These are phyloP conservation scores for Phytophthora ohioensis DNA, from an alignment of 352 stramenopile species.

Conservation along the genomic window DNA sequence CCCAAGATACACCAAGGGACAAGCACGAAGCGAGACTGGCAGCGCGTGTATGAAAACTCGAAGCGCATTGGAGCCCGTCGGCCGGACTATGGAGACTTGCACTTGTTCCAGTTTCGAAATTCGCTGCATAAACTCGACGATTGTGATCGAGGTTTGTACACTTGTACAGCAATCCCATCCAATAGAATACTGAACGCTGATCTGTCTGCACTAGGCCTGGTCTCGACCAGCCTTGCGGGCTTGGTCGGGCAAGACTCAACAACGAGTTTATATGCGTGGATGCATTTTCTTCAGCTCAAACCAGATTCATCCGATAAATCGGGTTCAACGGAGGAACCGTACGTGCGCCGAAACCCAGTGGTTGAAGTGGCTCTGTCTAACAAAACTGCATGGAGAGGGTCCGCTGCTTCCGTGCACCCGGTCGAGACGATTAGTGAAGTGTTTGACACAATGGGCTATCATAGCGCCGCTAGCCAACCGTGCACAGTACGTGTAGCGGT, in stretches of 20 bases:
- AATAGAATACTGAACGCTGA: neutral
- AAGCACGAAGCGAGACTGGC: conserved; percentile 15
- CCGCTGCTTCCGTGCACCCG: neutral
- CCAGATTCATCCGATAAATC: conserved; percentile 23
- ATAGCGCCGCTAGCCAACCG: too few species aligned
- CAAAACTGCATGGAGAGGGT: neutral
- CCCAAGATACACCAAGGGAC: conserved; percentile 24
- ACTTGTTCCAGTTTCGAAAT: conserved; percentile 32
- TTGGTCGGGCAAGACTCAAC: conserved; percentile 30
- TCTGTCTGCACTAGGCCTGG: conserved; percentile 10
- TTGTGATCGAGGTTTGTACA: conserved; percentile 7
- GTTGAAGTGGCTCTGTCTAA: conserved; percentile 8
- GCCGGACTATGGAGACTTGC: conserved; percentile 2
- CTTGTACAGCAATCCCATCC: conserved; percentile 4
- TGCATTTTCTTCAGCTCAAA: conserved; percentile 23
- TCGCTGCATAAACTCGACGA: conserved; percentile 29
- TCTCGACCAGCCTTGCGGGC: conserved; percentile 24
- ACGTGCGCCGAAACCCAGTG: conserved; percentile 19
- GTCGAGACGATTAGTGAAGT: conserved; percentile 14
- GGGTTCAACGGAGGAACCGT: conserved; percentile 6
- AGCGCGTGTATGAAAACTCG: conserved; percentile 27
- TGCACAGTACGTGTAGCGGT: too few species aligned
- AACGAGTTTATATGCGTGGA: neutral
- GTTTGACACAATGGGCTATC: too few species aligned
- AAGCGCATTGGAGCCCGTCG: neutral